phyloP scores from a whole-genome alignment of 75 land plant species.

The Pseudotsuga menziesii region DNA sequence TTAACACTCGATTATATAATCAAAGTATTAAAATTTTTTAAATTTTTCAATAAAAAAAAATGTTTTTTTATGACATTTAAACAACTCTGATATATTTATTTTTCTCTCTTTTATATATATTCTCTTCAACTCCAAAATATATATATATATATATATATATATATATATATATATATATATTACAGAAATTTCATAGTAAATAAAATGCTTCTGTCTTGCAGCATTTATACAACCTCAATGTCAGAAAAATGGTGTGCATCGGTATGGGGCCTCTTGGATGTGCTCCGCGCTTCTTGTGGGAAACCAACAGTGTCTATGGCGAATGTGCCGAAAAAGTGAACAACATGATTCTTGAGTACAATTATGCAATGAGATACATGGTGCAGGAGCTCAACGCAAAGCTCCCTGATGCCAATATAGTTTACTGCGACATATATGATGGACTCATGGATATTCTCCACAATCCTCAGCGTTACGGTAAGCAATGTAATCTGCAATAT shows the following conservation, averaged over 20 bases:
- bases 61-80: too few relatives aligned
- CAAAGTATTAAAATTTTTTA: too few relatives aligned
- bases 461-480: conserved; percentile 43
- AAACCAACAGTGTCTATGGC: conserved; percentile 36
- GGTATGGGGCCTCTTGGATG: conserved; percentile 80
- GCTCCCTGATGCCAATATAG: conserved; percentile 22
- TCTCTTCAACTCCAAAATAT: too few relatives aligned
- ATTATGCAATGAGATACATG: conserved; percentile 45
- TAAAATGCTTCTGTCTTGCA: too few relatives aligned
- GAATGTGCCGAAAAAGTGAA: conserved; percentile 55
- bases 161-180: too few relatives aligned
- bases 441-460: conserved; percentile 55
- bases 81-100: too few relatives aligned
- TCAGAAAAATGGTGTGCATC: conserved; percentile 52
- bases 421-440: conserved; percentile 55
- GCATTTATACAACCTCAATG: conserved; percentile 52
- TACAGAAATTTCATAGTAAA: too few relatives aligned
- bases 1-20: too few relatives aligned
- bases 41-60: too few relatives aligned
- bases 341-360: conserved; percentile 59
- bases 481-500: not conserved
- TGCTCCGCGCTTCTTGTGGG: conserved; percentile 64
- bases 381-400: conserved; percentile 34
- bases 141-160: too few relatives aligned
- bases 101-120: too few relatives aligned